phyloP scores from a whole-genome alignment of 345 rosid species.

The Brassica carinata region DNA sequence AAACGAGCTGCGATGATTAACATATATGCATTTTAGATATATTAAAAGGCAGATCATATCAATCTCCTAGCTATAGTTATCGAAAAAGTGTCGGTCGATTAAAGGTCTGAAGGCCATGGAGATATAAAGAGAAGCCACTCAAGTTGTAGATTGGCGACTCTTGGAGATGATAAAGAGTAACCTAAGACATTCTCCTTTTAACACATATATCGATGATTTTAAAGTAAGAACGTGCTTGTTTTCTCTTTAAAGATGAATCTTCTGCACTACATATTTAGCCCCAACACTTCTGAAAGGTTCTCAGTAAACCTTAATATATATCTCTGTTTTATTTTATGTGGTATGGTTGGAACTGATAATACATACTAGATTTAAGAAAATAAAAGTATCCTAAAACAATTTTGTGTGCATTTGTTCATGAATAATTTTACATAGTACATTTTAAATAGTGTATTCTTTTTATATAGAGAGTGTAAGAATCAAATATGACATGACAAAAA shows the following conservation, averaged over 20 bases:
- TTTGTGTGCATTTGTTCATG: not conserved
- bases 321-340: not conserved
- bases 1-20: slow-evolving; percentile 24
- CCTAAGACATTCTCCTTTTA: slow-evolving; percentile 38
- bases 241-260: slow-evolving; percentile 12
- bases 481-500: not conserved
- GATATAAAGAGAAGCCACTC: slow-evolving; percentile 45
- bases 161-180: slow-evolving; percentile 42
- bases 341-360: not conserved
- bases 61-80: slow-evolving; percentile 36
- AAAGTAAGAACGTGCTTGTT: slow-evolving; percentile 33
- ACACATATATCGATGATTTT: slow-evolving; percentile 19
- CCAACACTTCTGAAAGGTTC: slow-evolving; percentile 8
- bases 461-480: not conserved
- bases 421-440: not conserved
- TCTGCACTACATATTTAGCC: slow-evolving; percentile 8
- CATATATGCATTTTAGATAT: slow-evolving; percentile 19
- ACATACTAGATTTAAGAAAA: not conserved
- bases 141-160: slow-evolving; percentile 39
- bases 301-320: not conserved
- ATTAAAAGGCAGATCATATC: slow-evolving; percentile 38
- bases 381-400: not conserved
- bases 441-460: not conserved
- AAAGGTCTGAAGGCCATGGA: slow-evolving; percentile 34
- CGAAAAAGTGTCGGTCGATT: slow-evolving; percentile 38